Evolutionary conservation across 306 rosid species (phyloP), one percentile per base, ranked within the genome.

Genomic region (Sechiopsis laciniata): DNA sequence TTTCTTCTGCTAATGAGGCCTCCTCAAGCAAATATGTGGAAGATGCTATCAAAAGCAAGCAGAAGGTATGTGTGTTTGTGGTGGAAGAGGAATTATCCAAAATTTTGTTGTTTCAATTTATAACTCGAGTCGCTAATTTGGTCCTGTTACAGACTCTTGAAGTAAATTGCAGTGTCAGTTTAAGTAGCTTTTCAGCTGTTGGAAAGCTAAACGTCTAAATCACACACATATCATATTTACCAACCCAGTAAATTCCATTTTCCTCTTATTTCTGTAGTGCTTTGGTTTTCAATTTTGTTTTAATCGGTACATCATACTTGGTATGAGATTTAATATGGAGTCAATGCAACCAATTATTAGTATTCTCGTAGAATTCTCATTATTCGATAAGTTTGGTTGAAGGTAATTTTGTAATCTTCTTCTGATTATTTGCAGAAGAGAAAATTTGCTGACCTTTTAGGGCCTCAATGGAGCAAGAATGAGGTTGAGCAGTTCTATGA

Each of bases 381-480:
- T n/a, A 12, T 72, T 9, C 24, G 46, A 77, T 29, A 57, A 57
- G 52, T 73, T 73, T 78, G 70, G 60, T 80, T 78, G 59, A 55
- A 42, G 46, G 19, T 77, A 72, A 65, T 83, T 57, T 70, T 32
- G 19, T 74, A 22, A 55, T 59, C 70, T 13, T 57, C 77, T 72
- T 78, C 74, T 63, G 62, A 75, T 82, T 64, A 64, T 78, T 17
- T 76, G 86, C 86, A 94, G 97, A 94, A 88, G 96, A 84, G 95
- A 84, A 94, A 89, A 83, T 84, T 91, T 83, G 84, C 99, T 45
- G 91, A 91, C 78, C 82, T 87, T 96, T 80, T 94, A 85, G 99
- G 97, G 73, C 86, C 91, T 73, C 95, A 86, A 77, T 94, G 99
- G 99, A 86, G 90, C 81, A 85, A 84, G 83, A 85, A 77, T 55